phyloP scores from a whole-genome alignment of 306 rosid species.

The Begonia fuchsioides region DNA sequence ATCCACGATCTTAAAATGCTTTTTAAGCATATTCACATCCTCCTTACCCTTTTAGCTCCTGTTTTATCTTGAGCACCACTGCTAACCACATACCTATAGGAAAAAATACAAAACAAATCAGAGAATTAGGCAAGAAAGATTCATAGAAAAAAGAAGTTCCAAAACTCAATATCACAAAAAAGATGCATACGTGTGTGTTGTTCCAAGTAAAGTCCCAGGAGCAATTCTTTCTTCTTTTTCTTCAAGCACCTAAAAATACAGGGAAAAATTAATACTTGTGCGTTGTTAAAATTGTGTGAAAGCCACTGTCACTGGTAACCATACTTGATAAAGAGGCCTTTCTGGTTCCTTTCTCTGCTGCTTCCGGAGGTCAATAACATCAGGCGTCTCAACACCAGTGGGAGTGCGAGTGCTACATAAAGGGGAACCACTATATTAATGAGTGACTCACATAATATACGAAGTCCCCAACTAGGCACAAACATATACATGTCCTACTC shows the following conservation, averaged over 20 bases:
- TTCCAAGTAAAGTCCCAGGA: conserved; percentile 84
- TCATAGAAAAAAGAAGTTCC: not conserved
- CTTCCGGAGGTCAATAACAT: conserved; percentile 90
- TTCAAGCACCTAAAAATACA: conserved; percentile 63
- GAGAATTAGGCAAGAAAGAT: conserved; percentile 5
- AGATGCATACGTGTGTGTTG: conserved; percentile 72
- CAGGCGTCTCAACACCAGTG: conserved; percentile 96
- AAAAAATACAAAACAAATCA: conserved; percentile 2
- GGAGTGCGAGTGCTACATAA: conserved; percentile 75
- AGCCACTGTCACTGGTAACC: not conserved
- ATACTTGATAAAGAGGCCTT: conserved; percentile 70
- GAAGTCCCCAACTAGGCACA: too few relatives aligned
- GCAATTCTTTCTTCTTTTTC: conserved; percentile 82
- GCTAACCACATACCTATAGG: conserved; percentile 58
- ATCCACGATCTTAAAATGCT: too few relatives aligned
- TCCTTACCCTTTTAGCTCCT: conserved; percentile 75
- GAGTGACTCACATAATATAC: too few relatives aligned
- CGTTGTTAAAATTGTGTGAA: too few relatives aligned
- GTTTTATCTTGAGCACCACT: conserved; percentile 81
- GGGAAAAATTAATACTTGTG: too few relatives aligned
- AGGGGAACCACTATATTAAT: conserved; percentile 6
- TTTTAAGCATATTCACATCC: too few relatives aligned
- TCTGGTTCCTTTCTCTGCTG: conserved; percentile 93
- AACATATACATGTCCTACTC: too few relatives aligned
- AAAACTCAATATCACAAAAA: not conserved